Conservation (phyloP, 2,329 filamentous ascomycete genomes). For the Monilinia aucupariae region DNA sequence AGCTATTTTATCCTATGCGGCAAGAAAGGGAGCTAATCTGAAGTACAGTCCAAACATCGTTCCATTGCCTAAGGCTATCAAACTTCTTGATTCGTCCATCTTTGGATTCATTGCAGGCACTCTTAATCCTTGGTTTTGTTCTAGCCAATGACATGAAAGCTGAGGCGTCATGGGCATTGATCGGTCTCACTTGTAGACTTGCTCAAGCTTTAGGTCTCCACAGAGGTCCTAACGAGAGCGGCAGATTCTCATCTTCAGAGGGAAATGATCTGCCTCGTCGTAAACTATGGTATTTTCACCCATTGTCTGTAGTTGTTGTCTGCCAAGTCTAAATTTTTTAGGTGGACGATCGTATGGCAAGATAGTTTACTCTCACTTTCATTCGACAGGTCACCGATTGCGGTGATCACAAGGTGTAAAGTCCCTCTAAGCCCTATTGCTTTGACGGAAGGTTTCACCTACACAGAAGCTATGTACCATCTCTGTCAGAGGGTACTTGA, state of each 20-base stretch:
- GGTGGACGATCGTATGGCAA: conserved; percentile 60
- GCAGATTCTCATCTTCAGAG: conserved; percentile 27
- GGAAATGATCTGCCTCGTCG: conserved; percentile 31
- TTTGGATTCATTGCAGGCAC: conserved; percentile 59
- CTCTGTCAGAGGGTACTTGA: conserved; percentile 56
- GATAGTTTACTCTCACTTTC: conserved; percentile 61
- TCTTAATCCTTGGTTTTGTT: conserved; percentile 58
- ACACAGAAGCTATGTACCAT: conserved; percentile 61
- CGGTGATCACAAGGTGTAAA: conserved; percentile 40
- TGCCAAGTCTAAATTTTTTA: conserved; percentile 31
- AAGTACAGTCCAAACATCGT: conserved; percentile 40
- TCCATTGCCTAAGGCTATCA: conserved; percentile 58
- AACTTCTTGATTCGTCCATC: conserved; percentile 61
- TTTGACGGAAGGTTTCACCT: conserved; percentile 47
- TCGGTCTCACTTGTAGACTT: conserved; percentile 59
- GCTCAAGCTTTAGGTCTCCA: conserved; percentile 61
- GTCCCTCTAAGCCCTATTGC: conserved; percentile 51
- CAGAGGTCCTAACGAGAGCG: conserved; percentile 31
- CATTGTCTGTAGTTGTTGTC: neutral
- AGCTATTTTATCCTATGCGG: neutral
- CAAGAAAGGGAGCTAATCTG: neutral
- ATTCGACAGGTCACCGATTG: conserved; percentile 62
- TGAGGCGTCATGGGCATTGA: conserved; percentile 60
- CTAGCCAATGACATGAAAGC: conserved; percentile 65
- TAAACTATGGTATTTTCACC: conserved; percentile 31